A percentile compares a stretch with the other conserved stretches of the same genome.
Evolutionary conservation across 2,329 filamentous ascomycete genomes (phyloP).

Genomic region (Ceratocystis cacaofunesta): DNA sequence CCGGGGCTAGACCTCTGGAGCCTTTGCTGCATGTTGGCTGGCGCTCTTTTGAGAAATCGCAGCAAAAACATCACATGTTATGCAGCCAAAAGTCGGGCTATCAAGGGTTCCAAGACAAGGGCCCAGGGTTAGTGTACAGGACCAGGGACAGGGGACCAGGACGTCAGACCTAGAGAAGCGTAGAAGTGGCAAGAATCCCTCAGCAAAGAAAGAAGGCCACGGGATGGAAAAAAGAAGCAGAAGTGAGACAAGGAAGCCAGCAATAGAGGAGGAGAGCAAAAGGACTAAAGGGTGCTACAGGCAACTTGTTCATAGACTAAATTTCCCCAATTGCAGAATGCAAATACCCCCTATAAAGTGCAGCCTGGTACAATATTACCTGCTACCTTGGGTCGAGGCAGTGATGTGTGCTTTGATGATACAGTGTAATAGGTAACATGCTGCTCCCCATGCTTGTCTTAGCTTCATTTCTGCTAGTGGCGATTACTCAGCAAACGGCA

Average conservation of each 20-base stretch:
- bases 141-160: not conserved
- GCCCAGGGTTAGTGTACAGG: not conserved
- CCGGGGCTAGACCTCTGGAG: not conserved
- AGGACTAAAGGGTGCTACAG: not conserved
- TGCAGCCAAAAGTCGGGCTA: not conserved
- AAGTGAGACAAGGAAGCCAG: not conserved
- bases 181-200: not conserved
- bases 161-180: not conserved
- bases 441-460: not conserved
- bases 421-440: not conserved
- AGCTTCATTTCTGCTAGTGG: not conserved
- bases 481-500: not conserved
- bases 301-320: no score
- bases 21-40: not conserved
- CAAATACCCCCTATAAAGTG: not conserved
- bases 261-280: not conserved
- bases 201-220: not conserved
- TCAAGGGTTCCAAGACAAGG: not conserved
- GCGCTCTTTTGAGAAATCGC: not conserved
- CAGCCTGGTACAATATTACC: not conserved
- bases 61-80: conserved; percentile 3
- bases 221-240: not conserved
- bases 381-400: not conserved
- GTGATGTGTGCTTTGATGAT: not conserved
- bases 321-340: no score